Percentiles rank a stretch among this genome's conserved stretches.
phyloP scores from a whole-genome alignment of 2,329 filamentous ascomycete species.

The Cladosporium colombiae region DNA sequence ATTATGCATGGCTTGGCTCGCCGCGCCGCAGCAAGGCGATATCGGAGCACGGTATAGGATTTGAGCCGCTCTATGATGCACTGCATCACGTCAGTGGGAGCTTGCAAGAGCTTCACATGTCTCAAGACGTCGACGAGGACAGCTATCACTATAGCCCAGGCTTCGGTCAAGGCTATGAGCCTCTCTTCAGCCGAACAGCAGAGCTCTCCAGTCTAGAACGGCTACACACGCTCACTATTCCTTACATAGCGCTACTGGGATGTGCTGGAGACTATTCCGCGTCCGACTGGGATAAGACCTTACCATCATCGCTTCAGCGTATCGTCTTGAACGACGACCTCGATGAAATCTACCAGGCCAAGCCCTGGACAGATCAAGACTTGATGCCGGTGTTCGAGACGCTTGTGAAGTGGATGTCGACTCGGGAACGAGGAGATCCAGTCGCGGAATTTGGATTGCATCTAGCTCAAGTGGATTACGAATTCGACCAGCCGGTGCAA shows the following conservation, averaged over 20 bases:
- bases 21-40: background rate
- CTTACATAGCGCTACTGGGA: conserved; percentile 10
- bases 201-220: background rate
- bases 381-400: conserved; percentile 1
- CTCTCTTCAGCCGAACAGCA: background rate
- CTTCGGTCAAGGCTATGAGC: background rate
- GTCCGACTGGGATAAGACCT: background rate
- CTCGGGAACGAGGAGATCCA: background rate
- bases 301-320: conserved; percentile 13
- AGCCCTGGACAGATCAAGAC: background rate
- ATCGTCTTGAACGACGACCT: conserved; percentile 8
- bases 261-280: background rate
- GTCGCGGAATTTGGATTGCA: conserved; percentile 2
- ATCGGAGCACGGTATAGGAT: background rate
- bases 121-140: conserved; percentile 9
- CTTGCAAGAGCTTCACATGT: conserved; percentile 12
- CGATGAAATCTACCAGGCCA: background rate
- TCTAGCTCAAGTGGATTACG: background rate
- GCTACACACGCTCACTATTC: background rate
- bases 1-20: background rate
- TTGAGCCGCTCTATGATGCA: conserved; percentile 10
- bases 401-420: conserved; percentile 9
- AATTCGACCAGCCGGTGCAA: conserved; percentile 2
- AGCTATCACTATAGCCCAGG: background rate
- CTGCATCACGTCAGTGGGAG: conserved; percentile 12